A percentile compares a stretch with the other conserved stretches of the same genome.
These are phyloP conservation scores for Fusarium anguioides DNA, from an alignment of 2,329 filamentous ascomycete genomes.

Conservation along the genomic window DNA sequence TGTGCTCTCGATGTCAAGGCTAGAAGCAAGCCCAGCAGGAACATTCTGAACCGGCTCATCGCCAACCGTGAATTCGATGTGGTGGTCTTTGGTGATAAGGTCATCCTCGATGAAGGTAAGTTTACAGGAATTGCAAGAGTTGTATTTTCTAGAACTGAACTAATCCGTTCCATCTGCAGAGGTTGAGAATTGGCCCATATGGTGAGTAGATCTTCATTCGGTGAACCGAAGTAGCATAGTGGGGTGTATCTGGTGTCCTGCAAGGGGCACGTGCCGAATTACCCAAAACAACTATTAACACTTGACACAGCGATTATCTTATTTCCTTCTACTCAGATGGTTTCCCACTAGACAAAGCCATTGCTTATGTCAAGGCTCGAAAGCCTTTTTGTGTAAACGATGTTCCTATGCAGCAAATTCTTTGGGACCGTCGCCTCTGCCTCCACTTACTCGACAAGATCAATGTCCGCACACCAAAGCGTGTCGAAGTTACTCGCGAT, in stretches of 20 bases:
- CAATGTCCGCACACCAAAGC: slow-evolving; percentile 86
- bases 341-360: slow-evolving; percentile 95
- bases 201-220: slow-evolving; percentile 60
- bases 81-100: slow-evolving; percentile 97
- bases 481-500: slow-evolving; percentile 92
- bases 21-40: slow-evolving; percentile 94
- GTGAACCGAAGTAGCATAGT: slow-evolving; percentile 52
- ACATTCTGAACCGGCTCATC: slow-evolving; percentile 93
- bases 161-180: slow-evolving; percentile 57
- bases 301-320: slow-evolving; percentile 77
- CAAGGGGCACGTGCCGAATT: slow-evolving; percentile 44
- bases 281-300: slow-evolving; percentile 38
- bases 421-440: slow-evolving; percentile 95
- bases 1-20: slow-evolving; percentile 97
- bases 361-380: slow-evolving; percentile 90
- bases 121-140: slow-evolving; percentile 14
- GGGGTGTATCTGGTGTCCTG: slow-evolving; percentile 35
- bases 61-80: slow-evolving; percentile 94
- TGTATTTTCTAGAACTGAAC: slow-evolving; percentile 10
- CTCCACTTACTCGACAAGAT: slow-evolving; percentile 89
- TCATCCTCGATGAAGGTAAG: slow-evolving; percentile 90
- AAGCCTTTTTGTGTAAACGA: slow-evolving; percentile 99
- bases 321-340: slow-evolving; percentile 99
- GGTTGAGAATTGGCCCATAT: slow-evolving; percentile 95
- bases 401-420: slow-evolving; percentile 93